Conservation (phyloP, 2,329 filamentous ascomycete species). For the Aspergillus quadricinctus region DNA sequence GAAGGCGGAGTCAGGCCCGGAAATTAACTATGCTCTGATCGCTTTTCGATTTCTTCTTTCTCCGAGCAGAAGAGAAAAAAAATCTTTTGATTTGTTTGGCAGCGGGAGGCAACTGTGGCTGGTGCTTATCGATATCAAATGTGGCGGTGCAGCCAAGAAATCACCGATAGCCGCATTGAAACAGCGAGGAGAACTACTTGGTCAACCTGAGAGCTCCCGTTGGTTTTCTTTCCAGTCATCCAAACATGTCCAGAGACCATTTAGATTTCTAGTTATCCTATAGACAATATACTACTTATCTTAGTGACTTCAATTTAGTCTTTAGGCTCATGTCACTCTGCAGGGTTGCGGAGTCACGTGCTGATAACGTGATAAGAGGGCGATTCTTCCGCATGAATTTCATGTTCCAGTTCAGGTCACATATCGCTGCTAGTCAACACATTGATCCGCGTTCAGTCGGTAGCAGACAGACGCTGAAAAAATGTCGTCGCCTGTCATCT, state of each 20-base stretch:
- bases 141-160: constrained; percentile 25
- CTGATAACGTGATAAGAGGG: constrained; percentile 21
- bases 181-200: too few species aligned
- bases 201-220: not conserved
- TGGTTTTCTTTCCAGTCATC: not conserved
- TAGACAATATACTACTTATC: not conserved
- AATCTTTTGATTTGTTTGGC: constrained; percentile 33
- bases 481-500: constrained; percentile 60
- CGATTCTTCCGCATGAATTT: constrained; percentile 7
- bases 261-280: not conserved
- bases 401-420: not conserved
- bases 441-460: not conserved
- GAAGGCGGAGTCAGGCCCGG: constrained; percentile 2
- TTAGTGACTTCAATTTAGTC: not conserved
- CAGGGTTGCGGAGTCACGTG: constrained; percentile 19
- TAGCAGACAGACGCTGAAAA: not conserved
- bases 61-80: constrained; percentile 22
- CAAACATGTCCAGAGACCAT: not conserved
- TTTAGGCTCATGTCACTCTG: not conserved
- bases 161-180: not conserved
- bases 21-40: constrained; percentile 2
- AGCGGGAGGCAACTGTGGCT: constrained; percentile 26
- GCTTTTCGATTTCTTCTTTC: constrained; percentile 9
- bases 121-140: constrained; percentile 31
- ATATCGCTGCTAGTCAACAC: not conserved